Evolutionary conservation across 2,329 filamentous ascomycete genomes (phyloP).

Genomic region (Sporothrix sp.): DNA sequence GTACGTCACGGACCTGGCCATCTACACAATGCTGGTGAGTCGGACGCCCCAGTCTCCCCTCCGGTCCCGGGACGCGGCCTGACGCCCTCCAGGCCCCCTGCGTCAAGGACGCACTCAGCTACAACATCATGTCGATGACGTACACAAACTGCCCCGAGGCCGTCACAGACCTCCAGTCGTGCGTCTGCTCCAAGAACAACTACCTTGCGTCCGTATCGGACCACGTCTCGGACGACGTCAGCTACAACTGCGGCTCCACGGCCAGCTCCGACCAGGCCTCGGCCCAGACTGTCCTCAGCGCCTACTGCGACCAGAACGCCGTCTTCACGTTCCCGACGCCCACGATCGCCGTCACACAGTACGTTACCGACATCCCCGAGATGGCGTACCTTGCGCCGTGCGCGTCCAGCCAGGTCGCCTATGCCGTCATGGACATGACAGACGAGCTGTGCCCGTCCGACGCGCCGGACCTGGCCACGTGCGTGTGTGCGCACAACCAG

Average conservation of each 20-base stretch:
- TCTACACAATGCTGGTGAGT: conserved; percentile 33
- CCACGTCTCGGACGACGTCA: conserved; percentile 31
- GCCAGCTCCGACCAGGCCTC: conserved; percentile 41
- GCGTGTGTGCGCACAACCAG: conserved; percentile 42
- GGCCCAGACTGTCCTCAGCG: conserved; percentile 33
- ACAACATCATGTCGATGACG: conserved; percentile 35
- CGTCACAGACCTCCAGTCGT: conserved; percentile 38
- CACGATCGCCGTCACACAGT: conserved; percentile 33
- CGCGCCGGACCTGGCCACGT: conserved; percentile 33
- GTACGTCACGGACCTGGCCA: conserved; percentile 36
- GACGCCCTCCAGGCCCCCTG: conserved; percentile 47
- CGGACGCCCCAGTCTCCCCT: background rate
- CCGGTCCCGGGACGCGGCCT: background rate
- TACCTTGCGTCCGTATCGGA: conserved; percentile 30
- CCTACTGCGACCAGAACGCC: conserved; percentile 39
- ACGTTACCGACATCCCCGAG: conserved; percentile 41
- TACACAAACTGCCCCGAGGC: conserved; percentile 33
- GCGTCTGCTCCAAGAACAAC: conserved; percentile 41
- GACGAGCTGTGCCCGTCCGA: conserved; percentile 22
- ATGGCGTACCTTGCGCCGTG: conserved; percentile 35
- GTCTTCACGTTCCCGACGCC: conserved; percentile 34
- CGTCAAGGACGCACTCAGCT: conserved; percentile 35
- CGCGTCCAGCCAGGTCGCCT: conserved; percentile 29
- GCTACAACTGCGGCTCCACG: conserved; percentile 34
- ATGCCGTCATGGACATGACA: conserved; percentile 31